Evolutionary conservation across 176 grass and related monocot genomes (phyloP).

Genomic region (Guadua angustifolia): DNA sequence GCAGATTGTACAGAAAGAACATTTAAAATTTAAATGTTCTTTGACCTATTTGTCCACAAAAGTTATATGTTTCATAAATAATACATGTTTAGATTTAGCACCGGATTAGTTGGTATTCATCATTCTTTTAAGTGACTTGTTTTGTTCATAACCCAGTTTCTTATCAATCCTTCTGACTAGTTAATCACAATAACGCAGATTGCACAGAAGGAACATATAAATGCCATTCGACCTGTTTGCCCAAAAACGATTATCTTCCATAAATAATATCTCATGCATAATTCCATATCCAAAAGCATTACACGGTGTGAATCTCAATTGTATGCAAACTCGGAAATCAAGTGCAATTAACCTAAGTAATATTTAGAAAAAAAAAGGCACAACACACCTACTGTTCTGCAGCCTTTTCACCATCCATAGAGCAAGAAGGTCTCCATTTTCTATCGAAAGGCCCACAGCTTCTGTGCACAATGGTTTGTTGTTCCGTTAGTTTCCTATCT

Average conservation of each 20-base stretch:
- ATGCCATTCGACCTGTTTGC: background rate
- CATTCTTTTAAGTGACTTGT: background rate
- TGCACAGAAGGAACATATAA: constrained; percentile 23
- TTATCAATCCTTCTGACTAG: constrained; percentile 22
- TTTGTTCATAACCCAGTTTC: background rate
- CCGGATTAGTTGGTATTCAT: background rate
- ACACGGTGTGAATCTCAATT: background rate
- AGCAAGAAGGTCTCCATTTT: constrained; percentile 79
- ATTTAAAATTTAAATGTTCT: too few species aligned
- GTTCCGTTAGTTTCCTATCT: constrained; percentile 65
- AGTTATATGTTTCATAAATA: too few species aligned
- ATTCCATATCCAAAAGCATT: constrained; percentile 24
- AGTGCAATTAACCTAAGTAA: background rate
- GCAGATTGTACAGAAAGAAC: background rate
- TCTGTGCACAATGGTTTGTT: constrained; percentile 65
- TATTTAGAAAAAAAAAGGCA: constrained; percentile 7
- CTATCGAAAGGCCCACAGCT: constrained; percentile 72
- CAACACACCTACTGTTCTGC: constrained; percentile 63
- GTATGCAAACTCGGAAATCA: constrained; percentile 25
- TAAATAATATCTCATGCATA: constrained; percentile 7
- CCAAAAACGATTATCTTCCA: background rate
- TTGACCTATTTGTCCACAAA: too few species aligned
- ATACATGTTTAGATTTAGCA: too few species aligned
- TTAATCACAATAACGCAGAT: background rate
- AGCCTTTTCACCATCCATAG: constrained; percentile 57